Evolutionary conservation across 1,284 basidiomycete genomes (phyloP), one percentile per base, ranked within the genome.

Genomic region (Fomitopsis betulina): DNA sequence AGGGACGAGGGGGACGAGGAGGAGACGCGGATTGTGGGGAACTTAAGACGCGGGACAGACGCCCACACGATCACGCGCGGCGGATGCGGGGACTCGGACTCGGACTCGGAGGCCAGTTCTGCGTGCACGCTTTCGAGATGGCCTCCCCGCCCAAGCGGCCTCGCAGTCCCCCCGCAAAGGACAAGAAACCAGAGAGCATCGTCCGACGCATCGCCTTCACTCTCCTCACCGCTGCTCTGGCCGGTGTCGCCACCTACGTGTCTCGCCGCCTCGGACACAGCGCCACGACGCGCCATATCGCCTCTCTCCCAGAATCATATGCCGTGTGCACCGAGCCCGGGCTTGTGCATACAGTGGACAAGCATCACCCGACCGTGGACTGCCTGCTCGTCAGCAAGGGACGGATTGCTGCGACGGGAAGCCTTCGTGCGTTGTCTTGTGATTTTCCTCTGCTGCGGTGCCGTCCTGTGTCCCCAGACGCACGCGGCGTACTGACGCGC

Each of bases 351-450:
- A 72, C 71, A 3, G 71, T 70, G 1, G 65, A 72, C 23, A 58
- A 60, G 5, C 30, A 35, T 17, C 51, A 38, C 13, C 65, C 68
- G 1, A 62, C 47, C 2, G 86, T 81, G 2, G 81, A 90, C 64
- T 94, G 93, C 63, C 76, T 94, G 5, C 77, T 85, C n/a, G 79
- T 94, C 5, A 72, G 74, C 55, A 78, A 79, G 25, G 77, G 80
- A 45, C 71, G 70, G 27, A 83, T 94, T 25, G 61, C 75, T n/a
- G 81, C 81, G 39, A 73, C 78, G 5, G 91, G 89, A 0, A 73
- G 75, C 45, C 70, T 82, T 40, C 78, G 89, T 51, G 32, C 19
- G 49, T 35, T 17, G 49, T 21, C 49, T 51, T 35, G 49, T 51
- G 33, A 45, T 56, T 35, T 42, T n/a, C 25, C 35, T 19, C 13